These are phyloP conservation scores for Lachancea sp. DNA, from an alignment of 805 yeast species.

Conservation along the genomic window DNA sequence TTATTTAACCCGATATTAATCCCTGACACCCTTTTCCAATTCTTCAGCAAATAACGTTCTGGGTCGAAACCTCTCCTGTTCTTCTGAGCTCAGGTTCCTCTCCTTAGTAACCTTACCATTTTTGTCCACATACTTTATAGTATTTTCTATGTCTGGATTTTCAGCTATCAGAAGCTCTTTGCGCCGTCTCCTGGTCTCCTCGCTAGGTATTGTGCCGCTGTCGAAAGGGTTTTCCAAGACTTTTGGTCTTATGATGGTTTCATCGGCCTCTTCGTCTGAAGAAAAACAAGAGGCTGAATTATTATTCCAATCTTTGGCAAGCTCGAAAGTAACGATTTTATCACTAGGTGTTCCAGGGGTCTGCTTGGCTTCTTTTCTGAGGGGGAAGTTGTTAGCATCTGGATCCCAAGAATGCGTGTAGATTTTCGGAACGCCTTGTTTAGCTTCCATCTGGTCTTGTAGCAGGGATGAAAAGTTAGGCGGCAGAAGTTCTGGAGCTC, in stretches of 20 bases:
- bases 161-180: conserved; percentile 14
- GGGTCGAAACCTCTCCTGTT: conserved; percentile 26
- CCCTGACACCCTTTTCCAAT: conserved; percentile 5
- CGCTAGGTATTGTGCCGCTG: conserved; percentile 8
- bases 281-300: conserved; percentile 14
- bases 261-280: conserved; percentile 18
- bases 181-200: conserved; percentile 14
- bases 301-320: conserved; percentile 33
- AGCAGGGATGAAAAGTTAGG: conserved; percentile 2
- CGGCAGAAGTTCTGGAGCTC: conserved; percentile 3
- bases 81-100: conserved; percentile 18
- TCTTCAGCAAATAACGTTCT: conserved; percentile 25
- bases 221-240: conserved; percentile 22
- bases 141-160: conserved; percentile 21
- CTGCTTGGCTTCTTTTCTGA: conserved; percentile 15
- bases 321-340: conserved; percentile 30
- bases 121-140: conserved; percentile 31
- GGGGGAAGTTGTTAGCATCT: background rate
- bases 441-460: background rate
- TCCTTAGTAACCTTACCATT: conserved; percentile 30
- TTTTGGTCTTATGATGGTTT: conserved; percentile 19
- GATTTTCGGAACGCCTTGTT: background rate
- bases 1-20: background rate
- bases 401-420: background rate
- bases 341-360: conserved; percentile 35